A percentile compares a stretch with the other conserved stretches of the same genome.
These are phyloP conservation scores for Ceriops decandra DNA, from an alignment of 345 rosid species.

Conservation along the genomic window DNA sequence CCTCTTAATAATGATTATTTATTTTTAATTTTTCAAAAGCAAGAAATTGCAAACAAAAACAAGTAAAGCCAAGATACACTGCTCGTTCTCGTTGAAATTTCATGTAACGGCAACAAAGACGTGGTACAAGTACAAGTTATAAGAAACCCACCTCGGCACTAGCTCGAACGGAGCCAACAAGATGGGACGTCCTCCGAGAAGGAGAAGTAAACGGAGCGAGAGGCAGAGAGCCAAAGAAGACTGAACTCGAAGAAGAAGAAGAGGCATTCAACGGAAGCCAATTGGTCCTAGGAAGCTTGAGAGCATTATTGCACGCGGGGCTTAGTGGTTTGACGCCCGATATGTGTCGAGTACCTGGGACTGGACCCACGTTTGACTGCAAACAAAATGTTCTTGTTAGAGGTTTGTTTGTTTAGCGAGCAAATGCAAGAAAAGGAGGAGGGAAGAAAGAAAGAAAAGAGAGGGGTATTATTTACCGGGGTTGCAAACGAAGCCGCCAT, in stretches of 20 bases:
- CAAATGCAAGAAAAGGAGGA: too few species aligned
- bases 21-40: too few species aligned
- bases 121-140: neutral
- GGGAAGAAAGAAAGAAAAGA: too few species aligned
- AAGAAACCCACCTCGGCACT: slow-evolving; percentile 51
- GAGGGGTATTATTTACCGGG: too few species aligned
- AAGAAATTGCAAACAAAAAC: too few species aligned
- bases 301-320: slow-evolving; percentile 27
- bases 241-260: slow-evolving; percentile 29
- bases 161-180: slow-evolving; percentile 48
- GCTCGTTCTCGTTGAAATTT: too few species aligned
- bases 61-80: too few species aligned
- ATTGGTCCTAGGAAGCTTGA: slow-evolving; percentile 25
- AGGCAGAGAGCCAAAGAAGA: slow-evolving; percentile 38
- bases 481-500: too few species aligned
- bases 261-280: slow-evolving; percentile 28
- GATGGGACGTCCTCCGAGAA: slow-evolving; percentile 26
- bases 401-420: too few species aligned
- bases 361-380: slow-evolving; percentile 57
- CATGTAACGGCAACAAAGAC: too few species aligned
- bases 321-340: slow-evolving; percentile 24
- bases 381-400: neutral
- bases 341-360: slow-evolving; percentile 37
- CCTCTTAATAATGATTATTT: too few species aligned
- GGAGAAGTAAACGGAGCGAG: slow-evolving; percentile 29